Evolutionary conservation across 2,329 filamentous ascomycete genomes (phyloP), one percentile per base, ranked within the genome.

Genomic region (Pseudocercospora fijiensis): DNA sequence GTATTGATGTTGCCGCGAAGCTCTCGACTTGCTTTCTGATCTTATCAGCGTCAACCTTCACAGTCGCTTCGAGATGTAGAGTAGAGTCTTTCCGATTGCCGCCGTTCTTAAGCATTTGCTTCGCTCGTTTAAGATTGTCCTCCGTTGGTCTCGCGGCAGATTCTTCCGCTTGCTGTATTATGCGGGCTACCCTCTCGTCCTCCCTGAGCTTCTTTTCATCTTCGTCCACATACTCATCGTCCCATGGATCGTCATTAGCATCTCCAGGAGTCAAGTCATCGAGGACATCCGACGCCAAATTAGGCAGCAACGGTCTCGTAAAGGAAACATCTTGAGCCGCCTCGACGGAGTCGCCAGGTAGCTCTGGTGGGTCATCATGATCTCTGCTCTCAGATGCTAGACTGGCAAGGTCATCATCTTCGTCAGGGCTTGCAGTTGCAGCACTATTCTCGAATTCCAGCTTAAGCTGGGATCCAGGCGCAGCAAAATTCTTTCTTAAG

Each of bases 61-160:
- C 30, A 52, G 60, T 69, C 83, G 82, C 61, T 81, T 66, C 77
- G 1, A 89, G 77, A 27, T 83, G 79, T 4, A 85, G 72, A 0
- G 86, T 89, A 5, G 82, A 80, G 66, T 87, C 82, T 71, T 87
- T 89, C 61, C 83, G 82, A 69, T 76, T 85, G 1, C 79, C 76
- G n/a, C 79, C 75, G 13, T 83, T 81, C 71, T 85, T 88, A 33
- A 89, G 75, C 11, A 86, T 80, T 58, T 81, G 80, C 4, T 73
- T 76, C 6, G 79, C 80, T 11, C 81, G 78, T 65, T 77, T 80
- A 4, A 81, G 57, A 57, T 79, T 81, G 60, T 77, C 70, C 5
- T 78, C 74, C 1, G 76, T 78, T 7, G 81, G 79, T 41, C 74
- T 71, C n/a, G 78, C 74, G 59, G 79, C 75, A 27, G 73, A 73